These are phyloP conservation scores for Nepenthes alata DNA, from an alignment of 179 eudicot genomes.

Conservation along the genomic window DNA sequence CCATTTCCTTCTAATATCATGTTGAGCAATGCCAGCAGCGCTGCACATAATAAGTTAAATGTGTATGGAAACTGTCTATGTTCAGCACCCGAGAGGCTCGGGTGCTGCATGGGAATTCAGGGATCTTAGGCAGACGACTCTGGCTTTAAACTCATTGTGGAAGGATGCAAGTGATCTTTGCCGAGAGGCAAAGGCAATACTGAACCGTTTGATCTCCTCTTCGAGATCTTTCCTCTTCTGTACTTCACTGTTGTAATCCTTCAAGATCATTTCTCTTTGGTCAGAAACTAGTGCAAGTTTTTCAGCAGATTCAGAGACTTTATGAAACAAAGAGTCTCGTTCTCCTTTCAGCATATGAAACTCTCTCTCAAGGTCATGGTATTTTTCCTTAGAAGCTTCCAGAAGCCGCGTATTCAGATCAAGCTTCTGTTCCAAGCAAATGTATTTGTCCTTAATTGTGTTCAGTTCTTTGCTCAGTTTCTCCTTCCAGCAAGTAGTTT, in stretches of 20 bases:
- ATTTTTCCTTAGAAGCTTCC: slow-evolving; percentile 40
- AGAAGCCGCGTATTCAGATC: slow-evolving; percentile 35
- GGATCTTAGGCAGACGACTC: slow-evolving; percentile 31
- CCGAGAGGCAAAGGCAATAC: slow-evolving; percentile 39
- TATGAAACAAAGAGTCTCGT: slow-evolving; percentile 37
- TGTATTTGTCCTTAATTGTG: slow-evolving; percentile 37
- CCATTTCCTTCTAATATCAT: too few relatives aligned
- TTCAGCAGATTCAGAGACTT: slow-evolving; percentile 29
- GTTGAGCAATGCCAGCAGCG: not conserved
- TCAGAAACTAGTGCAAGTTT: slow-evolving; percentile 31
- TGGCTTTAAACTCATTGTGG: slow-evolving; percentile 53
- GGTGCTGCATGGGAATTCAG: slow-evolving; percentile 30
- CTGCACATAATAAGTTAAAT: not conserved
- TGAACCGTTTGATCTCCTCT: slow-evolving; percentile 54
- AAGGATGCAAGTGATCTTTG: slow-evolving; percentile 51
- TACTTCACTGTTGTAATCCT: slow-evolving; percentile 42
- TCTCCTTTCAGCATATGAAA: slow-evolving; percentile 51
- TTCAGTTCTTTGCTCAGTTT: slow-evolving; percentile 44
- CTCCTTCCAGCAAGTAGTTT: slow-evolving; percentile 50
- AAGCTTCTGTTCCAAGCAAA: slow-evolving; percentile 37
- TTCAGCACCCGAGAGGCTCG: slow-evolving; percentile 28
- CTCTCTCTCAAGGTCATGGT: slow-evolving; percentile 43
- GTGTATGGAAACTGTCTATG: not conserved
- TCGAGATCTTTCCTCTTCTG: slow-evolving; percentile 56
- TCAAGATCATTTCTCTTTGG: slow-evolving; percentile 42